phyloP scores from a whole-genome alignment of 768 basidiomycete species.

The Panus rudis region DNA sequence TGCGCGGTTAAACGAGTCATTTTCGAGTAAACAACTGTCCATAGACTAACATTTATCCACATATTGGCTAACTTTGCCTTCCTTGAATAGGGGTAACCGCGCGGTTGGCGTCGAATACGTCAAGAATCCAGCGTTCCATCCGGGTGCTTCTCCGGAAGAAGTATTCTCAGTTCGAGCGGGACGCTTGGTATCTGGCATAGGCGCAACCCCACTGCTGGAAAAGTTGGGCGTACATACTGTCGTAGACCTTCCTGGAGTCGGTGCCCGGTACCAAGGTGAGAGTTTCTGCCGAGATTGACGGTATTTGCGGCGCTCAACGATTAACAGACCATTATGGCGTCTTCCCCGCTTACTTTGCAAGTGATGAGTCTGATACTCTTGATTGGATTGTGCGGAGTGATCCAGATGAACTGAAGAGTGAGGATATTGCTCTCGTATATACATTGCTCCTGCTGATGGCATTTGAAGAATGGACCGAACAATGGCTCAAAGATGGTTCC shows the following conservation, averaged over 20 bases:
- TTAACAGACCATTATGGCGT: conserved; percentile 25
- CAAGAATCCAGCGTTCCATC: conserved; percentile 21
- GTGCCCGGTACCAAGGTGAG: conserved; percentile 34
- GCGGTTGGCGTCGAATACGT: conserved; percentile 35
- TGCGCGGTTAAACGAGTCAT: conserved; percentile 28
- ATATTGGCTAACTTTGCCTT: neutral
- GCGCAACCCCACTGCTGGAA: conserved; percentile 25
- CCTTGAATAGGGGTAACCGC: conserved; percentile 27
- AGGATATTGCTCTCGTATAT: conserved; percentile 7
- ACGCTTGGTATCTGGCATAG: conserved; percentile 40
- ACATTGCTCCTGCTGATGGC: neutral
- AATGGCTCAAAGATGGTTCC: conserved; percentile 32
- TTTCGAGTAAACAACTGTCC: conserved; percentile 30
- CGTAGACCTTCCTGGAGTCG: conserved; percentile 37
- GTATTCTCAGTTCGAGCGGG: conserved; percentile 21
- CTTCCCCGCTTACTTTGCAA: conserved; percentile 30
- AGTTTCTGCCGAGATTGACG: neutral
- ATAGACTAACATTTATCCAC: neutral
- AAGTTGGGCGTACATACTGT: conserved; percentile 23
- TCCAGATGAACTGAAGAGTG: conserved; percentile 34
- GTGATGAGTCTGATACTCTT: conserved; percentile 41
- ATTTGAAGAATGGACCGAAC: conserved; percentile 25
- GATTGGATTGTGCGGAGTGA: conserved; percentile 39
- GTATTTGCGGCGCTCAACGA: neutral
- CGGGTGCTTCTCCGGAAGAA: conserved; percentile 5